Evolutionary conservation across 2,329 filamentous ascomycete genomes (phyloP).

Genomic region (Claviceps purpurea): DNA sequence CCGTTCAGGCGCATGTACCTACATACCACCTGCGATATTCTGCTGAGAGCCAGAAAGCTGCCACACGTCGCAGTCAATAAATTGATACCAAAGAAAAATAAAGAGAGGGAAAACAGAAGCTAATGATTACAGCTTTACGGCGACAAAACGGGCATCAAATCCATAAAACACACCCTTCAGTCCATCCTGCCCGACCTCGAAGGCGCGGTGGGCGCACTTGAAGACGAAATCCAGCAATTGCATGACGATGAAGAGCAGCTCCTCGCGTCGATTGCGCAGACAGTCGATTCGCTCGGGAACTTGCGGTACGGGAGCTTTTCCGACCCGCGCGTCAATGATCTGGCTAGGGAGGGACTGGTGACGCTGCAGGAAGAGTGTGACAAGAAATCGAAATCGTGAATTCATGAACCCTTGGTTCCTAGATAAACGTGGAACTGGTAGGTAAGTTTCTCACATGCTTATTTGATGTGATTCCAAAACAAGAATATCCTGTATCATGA

Average conservation of each 20-base stretch:
- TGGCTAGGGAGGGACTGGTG: conserved; percentile 53
- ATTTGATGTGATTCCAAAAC: neutral
- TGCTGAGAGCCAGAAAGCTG: too few relatives aligned
- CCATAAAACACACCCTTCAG: conserved; percentile 43
- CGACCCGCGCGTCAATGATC: conserved; percentile 47
- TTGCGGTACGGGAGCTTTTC: conserved; percentile 66
- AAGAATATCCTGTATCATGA: neutral
- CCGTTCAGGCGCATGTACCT: too few relatives aligned
- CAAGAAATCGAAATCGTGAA: conserved; percentile 18
- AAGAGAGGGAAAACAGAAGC: neutral
- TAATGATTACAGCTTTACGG: conserved; percentile 43
- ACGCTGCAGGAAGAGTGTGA: conserved; percentile 46
- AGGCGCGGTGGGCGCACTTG: conserved; percentile 48
- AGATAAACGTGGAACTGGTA: neutral
- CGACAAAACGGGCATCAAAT: conserved; percentile 27
- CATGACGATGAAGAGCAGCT: conserved; percentile 50
- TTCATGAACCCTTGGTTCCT: neutral
- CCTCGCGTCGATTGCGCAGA: conserved; percentile 47
- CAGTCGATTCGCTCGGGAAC: conserved; percentile 64
- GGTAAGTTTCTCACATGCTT: neutral
- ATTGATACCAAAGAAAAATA: neutral
- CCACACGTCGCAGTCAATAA: too few relatives aligned
- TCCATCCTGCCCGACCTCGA: conserved; percentile 59
- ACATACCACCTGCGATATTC: too few relatives aligned
- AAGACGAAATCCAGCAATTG: conserved; percentile 52